phyloP scores from a whole-genome alignment of 208 protist genomes.

The Naegleria lovaniensis region DNA sequence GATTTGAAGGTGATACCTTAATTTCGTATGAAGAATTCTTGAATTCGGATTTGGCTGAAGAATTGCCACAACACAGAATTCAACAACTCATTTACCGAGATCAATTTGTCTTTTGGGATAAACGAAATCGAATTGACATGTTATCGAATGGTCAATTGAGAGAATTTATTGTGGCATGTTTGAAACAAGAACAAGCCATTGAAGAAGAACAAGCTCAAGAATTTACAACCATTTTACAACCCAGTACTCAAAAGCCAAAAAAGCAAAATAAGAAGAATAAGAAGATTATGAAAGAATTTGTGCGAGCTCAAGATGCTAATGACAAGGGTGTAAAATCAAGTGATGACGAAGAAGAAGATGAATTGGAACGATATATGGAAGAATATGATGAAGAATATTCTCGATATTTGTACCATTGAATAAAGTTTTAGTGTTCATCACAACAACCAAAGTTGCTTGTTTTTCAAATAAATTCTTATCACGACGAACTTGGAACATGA shows the following conservation, averaged over 20 bases:
- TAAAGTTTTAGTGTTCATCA: too few relatives aligned
- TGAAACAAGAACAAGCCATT: not conserved
- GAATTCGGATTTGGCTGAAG: not conserved
- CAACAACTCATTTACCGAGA: not conserved
- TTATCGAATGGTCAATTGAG: not conserved
- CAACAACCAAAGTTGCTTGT: too few relatives aligned
- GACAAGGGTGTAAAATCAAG: not conserved
- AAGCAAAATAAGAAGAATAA: not conserved
- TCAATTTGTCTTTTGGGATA: not conserved
- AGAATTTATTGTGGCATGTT: not conserved
- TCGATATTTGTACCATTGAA: not conserved
- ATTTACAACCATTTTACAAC: not conserved
- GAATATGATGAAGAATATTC: not conserved
- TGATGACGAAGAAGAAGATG: not conserved
- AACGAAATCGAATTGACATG: not conserved
- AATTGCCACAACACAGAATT: not conserved
- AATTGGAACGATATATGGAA: not conserved
- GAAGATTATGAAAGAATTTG: not conserved
- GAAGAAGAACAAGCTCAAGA: not conserved
- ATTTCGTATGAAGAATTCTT: slow-evolving; percentile 1
- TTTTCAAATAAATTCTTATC: too few relatives aligned
- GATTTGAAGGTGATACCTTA: not conserved
- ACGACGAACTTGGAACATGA: too few relatives aligned
- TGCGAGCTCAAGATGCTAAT: not conserved
- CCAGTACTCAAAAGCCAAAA: not conserved